These are phyloP conservation scores for Prunus yedoensis DNA, from an alignment of 331 rosid species.

Conservation along the genomic window DNA sequence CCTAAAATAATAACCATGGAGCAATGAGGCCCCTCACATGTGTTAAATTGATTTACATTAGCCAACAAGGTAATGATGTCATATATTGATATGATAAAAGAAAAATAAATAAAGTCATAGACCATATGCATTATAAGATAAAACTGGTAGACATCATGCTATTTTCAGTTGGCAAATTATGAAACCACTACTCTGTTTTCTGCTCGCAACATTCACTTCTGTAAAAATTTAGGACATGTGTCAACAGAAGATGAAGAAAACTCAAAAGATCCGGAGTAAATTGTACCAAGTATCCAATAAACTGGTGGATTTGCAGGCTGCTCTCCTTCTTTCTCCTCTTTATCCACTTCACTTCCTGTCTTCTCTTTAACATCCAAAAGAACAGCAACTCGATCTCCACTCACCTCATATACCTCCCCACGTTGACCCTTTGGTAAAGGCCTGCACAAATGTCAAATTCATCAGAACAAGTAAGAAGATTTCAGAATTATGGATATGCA, in stretches of 20 bases:
- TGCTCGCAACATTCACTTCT: neutral
- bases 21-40: neutral
- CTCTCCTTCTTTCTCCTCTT: constrained; percentile 44
- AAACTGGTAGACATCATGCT: no score
- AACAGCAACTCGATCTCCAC: constrained; percentile 80
- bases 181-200: neutral
- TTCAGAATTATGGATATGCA: neutral
- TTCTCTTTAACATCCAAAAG: constrained; percentile 60
- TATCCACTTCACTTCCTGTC: constrained; percentile 37
- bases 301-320: constrained; percentile 47
- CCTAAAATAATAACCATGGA: neutral
- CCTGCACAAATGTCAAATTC: constrained; percentile 46
- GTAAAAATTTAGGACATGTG: neutral
- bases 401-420: constrained; percentile 88
- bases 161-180: neutral
- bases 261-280: constrained; percentile 6
- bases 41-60: neutral
- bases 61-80: neutral
- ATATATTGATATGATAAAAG: neutral
- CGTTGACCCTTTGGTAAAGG: constrained; percentile 72
- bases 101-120: neutral
- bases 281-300: constrained; percentile 79
- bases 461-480: constrained; percentile 1
- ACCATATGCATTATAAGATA: neutral
- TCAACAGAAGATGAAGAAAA: neutral